Evolutionary conservation across 768 basidiomycete genomes (phyloP), one percentile per base, ranked within the genome.

Genomic region (Boletus rex-veris): DNA sequence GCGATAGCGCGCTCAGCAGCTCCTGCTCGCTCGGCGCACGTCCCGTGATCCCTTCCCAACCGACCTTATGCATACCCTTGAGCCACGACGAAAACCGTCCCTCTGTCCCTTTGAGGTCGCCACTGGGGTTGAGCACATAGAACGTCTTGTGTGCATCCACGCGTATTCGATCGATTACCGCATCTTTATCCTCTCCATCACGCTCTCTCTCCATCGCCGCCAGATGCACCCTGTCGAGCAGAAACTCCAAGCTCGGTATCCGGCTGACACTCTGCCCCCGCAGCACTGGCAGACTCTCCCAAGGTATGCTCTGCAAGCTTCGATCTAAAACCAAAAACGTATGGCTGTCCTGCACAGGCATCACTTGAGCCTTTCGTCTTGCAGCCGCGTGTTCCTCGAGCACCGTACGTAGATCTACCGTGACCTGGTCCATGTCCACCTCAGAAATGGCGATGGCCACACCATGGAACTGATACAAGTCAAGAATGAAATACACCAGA

Each of bases 401-500:
- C 1, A 82, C 82, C 0, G 73, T 70, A 19, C 92, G 84, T 21
- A 99, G 75, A 66, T 99, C 95, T 41, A 97, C 75, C 7, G 84
- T 85, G n/a, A 95, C 84, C 66, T 92, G 90, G 61, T 90, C 88
- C 45, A 96, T 80, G 66, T 98, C 96, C 8, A 98, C 82, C 67
- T 99, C 96, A 19, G 92, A 87, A 40, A 88, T 83, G 0, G 92
- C 92, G 24, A 98, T 82, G 0, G 88, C 85, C 3, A 92, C 80
- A 1, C 96, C 95, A 57, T 94, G 87, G 72, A 96, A 90, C 65
- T 96, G 93, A 66, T 96, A 96, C 0, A 97, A 77, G 64, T 98
- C 97, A 21, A 98, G 76, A 31, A 98, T 79, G 73, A 96, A 98
- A 67, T 94, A 98, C 3, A 92, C 82, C 33, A 98, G 75, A 66